Evolutionary conservation across 441 rosid genomes (phyloP), one percentile per base, ranked within the genome.

Genomic region (Gossypium davidsonii): DNA sequence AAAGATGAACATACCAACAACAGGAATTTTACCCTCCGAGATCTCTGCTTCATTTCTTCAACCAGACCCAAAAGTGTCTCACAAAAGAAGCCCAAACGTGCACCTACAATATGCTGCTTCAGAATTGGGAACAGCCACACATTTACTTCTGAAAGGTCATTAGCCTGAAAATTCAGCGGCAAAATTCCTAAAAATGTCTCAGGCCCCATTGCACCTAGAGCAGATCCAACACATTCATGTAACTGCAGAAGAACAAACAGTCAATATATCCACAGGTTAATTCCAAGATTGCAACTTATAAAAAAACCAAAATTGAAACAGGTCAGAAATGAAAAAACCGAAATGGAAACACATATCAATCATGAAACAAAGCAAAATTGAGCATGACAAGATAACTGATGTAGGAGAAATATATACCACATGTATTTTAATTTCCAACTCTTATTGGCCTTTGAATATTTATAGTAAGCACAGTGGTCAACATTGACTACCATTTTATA

Each of bases 161-260:
- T 81, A 66, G 87, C 89, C 81, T 91, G 96, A 71, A 95, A 77
- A 65, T 85, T 88, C 77, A 95, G 90, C 61, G 90, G 91, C 49
- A 95, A 78, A 79, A 89, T 67, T 72, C 82, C 81, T 67, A 91
- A 80, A 82, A 95, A 89, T 67, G 89, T 81, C 80, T 93, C 98
- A 60, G 98, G 95, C 56, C 99, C 97, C 93, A 95, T 85, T 67
- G 99, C 94, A 73, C 90, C 93, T 81, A 92, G 87, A 75, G 97
- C 97, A 70, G 89, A 93, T 80, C 98, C 99, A 76, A 95, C 88
- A 78, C 96, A 93, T 72, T 89, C 96, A 80, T 90, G 98, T 80
- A 95, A 82, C 98, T 95, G 82, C 74, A 77, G 8, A 77, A 52
- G 58, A 3, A 74, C 73, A 75, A 17, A 70, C 21, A 76, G 42